Evolutionary conservation across 2,329 filamentous ascomycete species (phyloP), one percentile per base, ranked within the genome.

Genomic region (Atkinsonella texensis): DNA sequence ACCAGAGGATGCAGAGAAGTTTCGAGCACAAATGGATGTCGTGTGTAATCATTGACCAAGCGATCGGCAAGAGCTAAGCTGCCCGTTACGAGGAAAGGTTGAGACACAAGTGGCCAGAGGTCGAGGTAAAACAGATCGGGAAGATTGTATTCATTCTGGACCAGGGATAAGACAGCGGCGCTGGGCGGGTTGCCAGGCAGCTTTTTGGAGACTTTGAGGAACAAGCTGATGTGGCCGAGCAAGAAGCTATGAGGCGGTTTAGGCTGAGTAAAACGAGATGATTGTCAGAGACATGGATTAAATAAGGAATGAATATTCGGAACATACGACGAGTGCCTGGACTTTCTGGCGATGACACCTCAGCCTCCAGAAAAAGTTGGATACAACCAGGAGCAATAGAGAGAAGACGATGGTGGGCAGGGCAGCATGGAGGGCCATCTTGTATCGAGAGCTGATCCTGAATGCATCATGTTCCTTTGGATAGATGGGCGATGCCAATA

Each of bases 71-170:
- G 13, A 12, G 20, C 20, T 9, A 40, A 32, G 18, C 39, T 50
- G 42, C 42, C 11, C n/a, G 42, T 50, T 15, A 50, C 49, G 13
- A 50, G 13, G 31, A 50, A 46, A 1, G 42, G 32, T 12, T 50
- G 39, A 18, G 17, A 17, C 12, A 50, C 6, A 10, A 49, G 33
- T 5, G 48, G 48, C 49, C 42, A 50, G 17, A 50, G 23, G 13
- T 50, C 49, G 13, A 50, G 45, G 28, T 46, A 50, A 38, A 50
- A 46, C n/a, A 50, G 18, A 40, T 50, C 42, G 3, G 49, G 49
- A 7, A 46, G 41, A 13, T 20, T 46, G 49, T 45, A 50, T 8
- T 40, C 31, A 41, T 31, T 18, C 35, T 50, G 42, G 9, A 50
- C 17, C 20, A 50, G 32, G n/a, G 42, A 50, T 3, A 50, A 35